Evolutionary conservation across 176 grass and related monocot genomes (phyloP).

Genomic region (Cenchrus purpureus): DNA sequence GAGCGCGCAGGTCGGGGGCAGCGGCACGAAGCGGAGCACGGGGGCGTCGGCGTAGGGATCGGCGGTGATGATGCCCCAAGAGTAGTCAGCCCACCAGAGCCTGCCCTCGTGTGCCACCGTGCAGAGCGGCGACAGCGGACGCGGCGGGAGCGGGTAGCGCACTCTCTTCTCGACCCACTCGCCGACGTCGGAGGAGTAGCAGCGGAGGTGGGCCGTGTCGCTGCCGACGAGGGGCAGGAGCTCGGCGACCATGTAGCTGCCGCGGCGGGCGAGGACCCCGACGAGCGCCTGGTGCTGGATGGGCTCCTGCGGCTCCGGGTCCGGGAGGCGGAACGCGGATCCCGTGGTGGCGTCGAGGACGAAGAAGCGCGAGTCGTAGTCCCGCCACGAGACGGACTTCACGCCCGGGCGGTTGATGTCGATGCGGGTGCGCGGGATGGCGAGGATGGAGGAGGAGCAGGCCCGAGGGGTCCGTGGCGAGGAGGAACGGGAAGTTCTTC

Average conservation of each 20-base stretch:
- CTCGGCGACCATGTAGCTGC: not conserved
- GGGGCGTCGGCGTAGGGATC: not conserved
- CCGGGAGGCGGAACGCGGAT: not conserved
- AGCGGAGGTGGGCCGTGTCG: not conserved
- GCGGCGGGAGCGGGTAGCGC: constrained; percentile 21
- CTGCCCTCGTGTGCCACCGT: not conserved
- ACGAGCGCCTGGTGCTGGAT: not conserved
- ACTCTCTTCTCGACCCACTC: not conserved
- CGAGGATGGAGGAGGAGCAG: constrained; percentile 37
- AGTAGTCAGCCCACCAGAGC: constrained; percentile 22
- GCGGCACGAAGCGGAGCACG: constrained; percentile 18
- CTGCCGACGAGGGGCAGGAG: not conserved
- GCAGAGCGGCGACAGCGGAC: not conserved
- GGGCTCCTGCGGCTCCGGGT: not conserved
- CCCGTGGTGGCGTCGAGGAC: constrained; percentile 16
- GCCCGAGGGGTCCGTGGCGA: constrained; percentile 38
- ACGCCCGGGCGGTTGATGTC: not conserved
- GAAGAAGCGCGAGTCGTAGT: constrained; percentile 19
- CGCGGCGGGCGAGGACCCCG: not conserved
- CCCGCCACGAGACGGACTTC: not conserved
- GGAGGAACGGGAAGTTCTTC: constrained; percentile 32
- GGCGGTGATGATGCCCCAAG: not conserved
- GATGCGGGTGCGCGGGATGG: not conserved
- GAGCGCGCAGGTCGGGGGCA: not conserved
- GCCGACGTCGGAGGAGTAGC: not conserved